Percentiles rank a stretch among this genome's conserved stretches.
Evolutionary conservation across 192 early-diverging fungal genomes (phyloP).

Genomic region (Dimargaris cristalligena): DNA sequence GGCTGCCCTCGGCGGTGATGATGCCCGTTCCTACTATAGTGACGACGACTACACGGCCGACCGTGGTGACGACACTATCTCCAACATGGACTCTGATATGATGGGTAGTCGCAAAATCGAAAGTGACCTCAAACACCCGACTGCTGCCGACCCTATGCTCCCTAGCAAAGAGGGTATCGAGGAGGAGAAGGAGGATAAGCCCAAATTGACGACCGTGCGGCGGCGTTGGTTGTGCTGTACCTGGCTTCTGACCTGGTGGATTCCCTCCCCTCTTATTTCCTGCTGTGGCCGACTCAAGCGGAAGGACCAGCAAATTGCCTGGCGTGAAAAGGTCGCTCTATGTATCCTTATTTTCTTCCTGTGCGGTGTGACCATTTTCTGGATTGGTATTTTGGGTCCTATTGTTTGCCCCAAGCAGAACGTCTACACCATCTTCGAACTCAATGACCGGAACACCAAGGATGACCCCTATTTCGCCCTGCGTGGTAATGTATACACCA

Average conservation of each 20-base stretch:
- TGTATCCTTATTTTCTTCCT: constrained; percentile 70
- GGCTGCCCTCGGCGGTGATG: constrained; percentile 16
- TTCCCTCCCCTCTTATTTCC: constrained; percentile 50
- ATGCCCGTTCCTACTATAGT: constrained; percentile 23
- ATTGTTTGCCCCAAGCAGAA: constrained; percentile 58
- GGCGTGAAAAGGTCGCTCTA: constrained; percentile 94
- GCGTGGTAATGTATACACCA: constrained; percentile 70
- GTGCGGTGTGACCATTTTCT: constrained; percentile 65
- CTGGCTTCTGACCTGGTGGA: constrained; percentile 46
- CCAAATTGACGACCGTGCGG: constrained; percentile 34
- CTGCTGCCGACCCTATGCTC: constrained; percentile 17
- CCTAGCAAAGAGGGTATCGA: constrained; percentile 15
- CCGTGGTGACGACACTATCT: constrained; percentile 27
- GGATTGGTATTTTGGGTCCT: constrained; percentile 60
- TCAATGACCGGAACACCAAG: constrained; percentile 32
- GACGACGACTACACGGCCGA: constrained; percentile 28
- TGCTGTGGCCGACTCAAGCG: constrained; percentile 66
- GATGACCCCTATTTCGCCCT: constrained; percentile 47
- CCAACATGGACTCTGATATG: constrained; percentile 24
- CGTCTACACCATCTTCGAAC: constrained; percentile 49
- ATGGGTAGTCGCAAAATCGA: constrained; percentile 16
- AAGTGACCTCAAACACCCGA: constrained; percentile 21
- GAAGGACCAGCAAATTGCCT: constrained; percentile 71
- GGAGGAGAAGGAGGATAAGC: constrained; percentile 34
- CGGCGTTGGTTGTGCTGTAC: constrained; percentile 73